Evolutionary conservation across 345 rosid species (phyloP).

Genomic region (Syzygium aqueum): DNA sequence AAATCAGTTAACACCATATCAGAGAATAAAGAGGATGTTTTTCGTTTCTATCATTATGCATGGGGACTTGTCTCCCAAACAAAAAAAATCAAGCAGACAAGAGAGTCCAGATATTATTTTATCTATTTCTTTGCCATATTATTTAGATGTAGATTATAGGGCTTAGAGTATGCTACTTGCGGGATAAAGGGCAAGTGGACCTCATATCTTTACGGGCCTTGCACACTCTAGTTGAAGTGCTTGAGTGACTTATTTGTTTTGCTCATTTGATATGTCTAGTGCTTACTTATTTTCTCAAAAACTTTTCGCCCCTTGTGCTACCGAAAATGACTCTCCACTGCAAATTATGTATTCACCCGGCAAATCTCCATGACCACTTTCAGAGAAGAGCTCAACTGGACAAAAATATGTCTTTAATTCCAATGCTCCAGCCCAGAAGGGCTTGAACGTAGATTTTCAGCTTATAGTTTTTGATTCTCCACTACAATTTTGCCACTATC

Average conservation of each 20-base stretch:
- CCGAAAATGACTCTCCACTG: not conserved
- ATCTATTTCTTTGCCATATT: not conserved
- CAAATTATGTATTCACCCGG: not conserved
- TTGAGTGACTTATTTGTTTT: not conserved
- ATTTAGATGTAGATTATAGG: not conserved
- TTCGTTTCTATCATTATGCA: not conserved
- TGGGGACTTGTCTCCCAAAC: not conserved
- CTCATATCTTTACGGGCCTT: not conserved
- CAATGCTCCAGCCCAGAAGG: not conserved
- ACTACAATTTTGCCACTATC: not conserved
- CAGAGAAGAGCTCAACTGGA: not conserved
- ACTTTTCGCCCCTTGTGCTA: not conserved
- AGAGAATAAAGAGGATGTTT: not conserved
- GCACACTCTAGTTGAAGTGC: not conserved
- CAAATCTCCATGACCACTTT: not conserved
- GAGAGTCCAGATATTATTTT: not conserved
- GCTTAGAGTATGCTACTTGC: not conserved
- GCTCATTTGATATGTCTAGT: not conserved
- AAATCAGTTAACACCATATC: not conserved
- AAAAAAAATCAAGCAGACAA: not conserved
- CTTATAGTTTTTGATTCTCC: not conserved
- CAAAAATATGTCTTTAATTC: not conserved
- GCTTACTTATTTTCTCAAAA: not conserved
- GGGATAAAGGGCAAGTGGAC: not conserved
- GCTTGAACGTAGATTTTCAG: not conserved